Evolutionary conservation across 148 eudicot genomes (phyloP).

Genomic region (Cornus controversa): DNA sequence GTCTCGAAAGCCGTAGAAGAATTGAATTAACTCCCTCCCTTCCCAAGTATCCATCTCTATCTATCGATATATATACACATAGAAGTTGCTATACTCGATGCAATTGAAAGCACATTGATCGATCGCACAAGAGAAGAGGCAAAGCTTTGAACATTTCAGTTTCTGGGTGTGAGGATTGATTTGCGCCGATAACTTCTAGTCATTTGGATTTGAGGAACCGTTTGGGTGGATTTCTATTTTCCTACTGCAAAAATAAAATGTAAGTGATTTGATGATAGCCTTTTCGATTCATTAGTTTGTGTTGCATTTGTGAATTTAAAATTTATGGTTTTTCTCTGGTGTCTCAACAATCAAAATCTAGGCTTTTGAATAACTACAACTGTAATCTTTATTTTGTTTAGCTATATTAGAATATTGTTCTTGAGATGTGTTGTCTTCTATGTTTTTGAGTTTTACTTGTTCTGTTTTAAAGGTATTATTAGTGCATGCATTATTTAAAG

Average conservation of each 20-base stretch:
- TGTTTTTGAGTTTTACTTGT: neutral
- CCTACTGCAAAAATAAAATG: slow-evolving; percentile 3
- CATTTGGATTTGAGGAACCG: slow-evolving; percentile 38
- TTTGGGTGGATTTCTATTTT: slow-evolving; percentile 7
- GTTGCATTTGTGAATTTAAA: too few species aligned
- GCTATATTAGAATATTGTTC: too few species aligned
- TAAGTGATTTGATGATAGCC: slow-evolving; percentile 1
- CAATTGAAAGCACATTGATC: neutral
- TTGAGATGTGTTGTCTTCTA: neutral
- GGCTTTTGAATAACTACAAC: too few species aligned
- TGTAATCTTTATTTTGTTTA: too few species aligned
- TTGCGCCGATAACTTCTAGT: slow-evolving; percentile 16
- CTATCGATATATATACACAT: neutral
- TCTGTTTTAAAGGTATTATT: neutral
- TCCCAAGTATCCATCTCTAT: neutral
- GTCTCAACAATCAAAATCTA: too few species aligned
- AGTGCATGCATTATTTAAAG: too few species aligned
- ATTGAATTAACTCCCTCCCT: too few species aligned
- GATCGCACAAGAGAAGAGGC: neutral
- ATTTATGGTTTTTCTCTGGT: too few species aligned
- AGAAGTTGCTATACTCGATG: neutral
- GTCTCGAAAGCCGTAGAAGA: slow-evolving; percentile 15
- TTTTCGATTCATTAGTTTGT: neutral
- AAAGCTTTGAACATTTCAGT: neutral
- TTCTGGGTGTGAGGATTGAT: slow-evolving; percentile 37